These are phyloP conservation scores for Coniochaeta sp. DNA, from an alignment of 2,329 filamentous ascomycete genomes.

Conservation along the genomic window DNA sequence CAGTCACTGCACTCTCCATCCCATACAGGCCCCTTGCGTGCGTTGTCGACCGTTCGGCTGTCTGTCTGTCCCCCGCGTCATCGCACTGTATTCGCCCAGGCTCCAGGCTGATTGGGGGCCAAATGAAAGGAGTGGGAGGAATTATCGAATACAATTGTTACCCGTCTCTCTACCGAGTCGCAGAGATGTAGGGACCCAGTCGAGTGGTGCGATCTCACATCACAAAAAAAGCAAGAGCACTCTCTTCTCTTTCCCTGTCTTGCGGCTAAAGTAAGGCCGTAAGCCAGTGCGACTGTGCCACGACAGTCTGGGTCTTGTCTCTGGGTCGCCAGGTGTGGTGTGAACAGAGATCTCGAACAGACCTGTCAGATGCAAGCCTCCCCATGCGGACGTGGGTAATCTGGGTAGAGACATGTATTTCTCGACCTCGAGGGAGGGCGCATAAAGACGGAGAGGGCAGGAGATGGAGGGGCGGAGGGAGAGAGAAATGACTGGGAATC, in stretches of 20 bases:
- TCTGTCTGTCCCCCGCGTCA: neutral
- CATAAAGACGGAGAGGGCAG: no score
- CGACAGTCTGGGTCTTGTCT: neutral
- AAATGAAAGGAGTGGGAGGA: neutral
- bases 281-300: slow-evolving; percentile 7
- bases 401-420: neutral
- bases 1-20: neutral
- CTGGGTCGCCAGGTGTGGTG: neutral
- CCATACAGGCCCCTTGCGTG: neutral
- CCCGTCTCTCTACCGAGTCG: neutral
- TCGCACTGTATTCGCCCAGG: neutral
- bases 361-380: slow-evolving; percentile 17
- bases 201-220: neutral
- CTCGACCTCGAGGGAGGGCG: neutral
- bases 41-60: neutral
- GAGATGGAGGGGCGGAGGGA: no score
- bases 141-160: neutral
- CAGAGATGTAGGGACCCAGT: neutral
- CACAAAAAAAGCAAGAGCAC: no score
- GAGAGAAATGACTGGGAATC: neutral
- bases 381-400: neutral
- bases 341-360: slow-evolving; percentile 8
- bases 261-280: slow-evolving; percentile 16
- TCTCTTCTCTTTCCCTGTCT: neutral
- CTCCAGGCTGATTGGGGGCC: slow-evolving; percentile 8